These are phyloP conservation scores for Colletotrichum falcatum DNA, from an alignment of 2,329 filamentous ascomycete species.

Conservation along the genomic window DNA sequence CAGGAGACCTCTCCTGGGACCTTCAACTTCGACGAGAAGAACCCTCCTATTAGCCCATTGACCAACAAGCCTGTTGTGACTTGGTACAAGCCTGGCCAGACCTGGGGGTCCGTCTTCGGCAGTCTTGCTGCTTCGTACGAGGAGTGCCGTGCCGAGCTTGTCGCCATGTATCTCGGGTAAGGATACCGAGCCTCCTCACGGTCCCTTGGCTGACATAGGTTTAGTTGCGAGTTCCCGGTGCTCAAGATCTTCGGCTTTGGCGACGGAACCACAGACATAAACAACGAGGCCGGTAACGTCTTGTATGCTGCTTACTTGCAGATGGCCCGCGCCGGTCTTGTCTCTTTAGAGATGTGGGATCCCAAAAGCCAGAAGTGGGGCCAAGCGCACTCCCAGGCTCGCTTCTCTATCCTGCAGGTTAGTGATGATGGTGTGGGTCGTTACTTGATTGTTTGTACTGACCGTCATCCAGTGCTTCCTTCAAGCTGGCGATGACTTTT, in stretches of 20 bases:
- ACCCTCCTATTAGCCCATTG: conserved; percentile 85
- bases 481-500: conserved; percentile 87
- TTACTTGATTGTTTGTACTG: conserved; percentile 6
- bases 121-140: conserved; percentile 90
- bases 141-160: conserved; percentile 93
- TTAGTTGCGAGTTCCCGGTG: conserved; percentile 85
- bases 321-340: conserved; percentile 94
- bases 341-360: conserved; percentile 94
- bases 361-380: conserved; percentile 93
- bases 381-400: conserved; percentile 90
- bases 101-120: conserved; percentile 93
- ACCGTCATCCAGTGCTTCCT: conserved; percentile 74
- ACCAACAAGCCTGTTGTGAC: conserved; percentile 81
- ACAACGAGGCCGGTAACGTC: conserved; percentile 84
- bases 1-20: conserved; percentile 86
- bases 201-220: not conserved
- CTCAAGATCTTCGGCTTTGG: conserved; percentile 94
- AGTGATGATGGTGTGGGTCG: conserved; percentile 10
- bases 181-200: conserved; percentile 22
- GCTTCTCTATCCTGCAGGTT: conserved; percentile 83
- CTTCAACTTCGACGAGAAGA: conserved; percentile 89
- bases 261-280: conserved; percentile 78
- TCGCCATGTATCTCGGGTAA: conserved; percentile 81
- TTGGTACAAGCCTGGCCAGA: conserved; percentile 96
- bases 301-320: conserved; percentile 89